Evolutionary conservation across 495 filamentous ascomycete genomes (phyloP), one percentile per base, ranked within the genome.

Genomic region (Xylaria cubensis): DNA sequence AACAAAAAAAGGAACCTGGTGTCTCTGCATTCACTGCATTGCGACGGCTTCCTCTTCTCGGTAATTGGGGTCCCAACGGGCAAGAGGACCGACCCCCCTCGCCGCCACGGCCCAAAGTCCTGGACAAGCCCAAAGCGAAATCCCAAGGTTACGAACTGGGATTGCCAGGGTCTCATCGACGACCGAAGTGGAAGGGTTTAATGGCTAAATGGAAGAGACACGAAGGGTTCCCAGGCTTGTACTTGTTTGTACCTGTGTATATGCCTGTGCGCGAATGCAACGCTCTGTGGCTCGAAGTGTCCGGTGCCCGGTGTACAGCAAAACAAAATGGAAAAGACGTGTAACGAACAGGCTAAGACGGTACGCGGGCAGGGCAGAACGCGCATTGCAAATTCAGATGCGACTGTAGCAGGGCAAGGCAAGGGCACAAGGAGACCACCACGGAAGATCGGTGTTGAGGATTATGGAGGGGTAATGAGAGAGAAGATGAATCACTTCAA

Each of bases 391-490:
- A 66, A 19, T 32, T 42, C 39, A 48, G 32, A 56, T 63, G 61
- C 69, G 56, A 71, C 61, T 55, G 50, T 65, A n/a, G 36, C 61
- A 24, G 32, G 53, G 63, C 69, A 56, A 64, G 69, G 56, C 44
- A 56, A 56, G 64, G 69, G 56, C 44, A 56, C 34, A 62, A 19
- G 68, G 41, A 44, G 39, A 53, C 42, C 34, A 19, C 68, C 34
- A 19, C 68, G 68, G 56, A 51, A 51, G 24, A 50, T 59, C 39
- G 53, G 41, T 9, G 39, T 55, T 13, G 58, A 70, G 66, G 72
- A 29, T 70, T 68, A 69, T 75, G 72, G 74, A 79, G 79, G 80
- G 79, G 78, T 78, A 79, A 74, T 74, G 74, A 77, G 76, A 51
- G 63, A 44, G 41, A 67, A 44, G 41, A 67, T 61, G 50, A 67